Conservation (phyloP, 164 flowering plant genomes). For the Cinnamomum micranthum region DNA sequence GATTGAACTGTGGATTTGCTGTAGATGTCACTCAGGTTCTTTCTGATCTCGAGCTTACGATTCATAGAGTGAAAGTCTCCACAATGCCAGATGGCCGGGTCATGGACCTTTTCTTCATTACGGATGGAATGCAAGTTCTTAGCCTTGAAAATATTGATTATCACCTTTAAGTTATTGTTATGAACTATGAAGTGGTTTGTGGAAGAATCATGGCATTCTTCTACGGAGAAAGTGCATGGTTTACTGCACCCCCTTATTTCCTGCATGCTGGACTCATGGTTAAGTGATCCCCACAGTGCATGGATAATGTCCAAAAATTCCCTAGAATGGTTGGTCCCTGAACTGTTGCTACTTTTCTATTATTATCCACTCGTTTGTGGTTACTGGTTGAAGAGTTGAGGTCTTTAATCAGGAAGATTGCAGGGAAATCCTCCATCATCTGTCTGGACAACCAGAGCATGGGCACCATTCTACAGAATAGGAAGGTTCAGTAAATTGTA, state of each 20-base stretch:
- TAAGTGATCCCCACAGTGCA: too few relatives aligned
- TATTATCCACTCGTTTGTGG: neutral
- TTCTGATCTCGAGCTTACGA: constrained; percentile 62
- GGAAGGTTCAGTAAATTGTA: too few relatives aligned
- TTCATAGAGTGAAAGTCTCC: constrained; percentile 65
- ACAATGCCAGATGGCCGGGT: constrained; percentile 79
- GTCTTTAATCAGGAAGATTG: too few relatives aligned
- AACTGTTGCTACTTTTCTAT: neutral
- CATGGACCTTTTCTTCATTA: constrained; percentile 71
- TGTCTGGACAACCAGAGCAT: too few relatives aligned
- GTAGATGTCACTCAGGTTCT: constrained; percentile 72
- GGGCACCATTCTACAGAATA: too few relatives aligned
- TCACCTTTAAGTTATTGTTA: neutral
- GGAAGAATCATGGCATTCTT: neutral
- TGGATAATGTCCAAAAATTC: too few relatives aligned
- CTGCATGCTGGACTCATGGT: too few relatives aligned
- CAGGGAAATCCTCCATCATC: too few relatives aligned
- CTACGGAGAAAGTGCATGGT: too few relatives aligned
- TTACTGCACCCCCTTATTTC: neutral
- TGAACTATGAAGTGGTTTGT: neutral
- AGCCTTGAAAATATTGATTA: neutral
- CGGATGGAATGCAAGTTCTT: constrained; percentile 39
- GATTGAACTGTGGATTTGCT: neutral
- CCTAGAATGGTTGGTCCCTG: neutral
- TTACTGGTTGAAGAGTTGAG: neutral